Evolutionary conservation across 805 yeast species (phyloP), one percentile per base, ranked within the genome.

Genomic region (Kuraishia piskuri): DNA sequence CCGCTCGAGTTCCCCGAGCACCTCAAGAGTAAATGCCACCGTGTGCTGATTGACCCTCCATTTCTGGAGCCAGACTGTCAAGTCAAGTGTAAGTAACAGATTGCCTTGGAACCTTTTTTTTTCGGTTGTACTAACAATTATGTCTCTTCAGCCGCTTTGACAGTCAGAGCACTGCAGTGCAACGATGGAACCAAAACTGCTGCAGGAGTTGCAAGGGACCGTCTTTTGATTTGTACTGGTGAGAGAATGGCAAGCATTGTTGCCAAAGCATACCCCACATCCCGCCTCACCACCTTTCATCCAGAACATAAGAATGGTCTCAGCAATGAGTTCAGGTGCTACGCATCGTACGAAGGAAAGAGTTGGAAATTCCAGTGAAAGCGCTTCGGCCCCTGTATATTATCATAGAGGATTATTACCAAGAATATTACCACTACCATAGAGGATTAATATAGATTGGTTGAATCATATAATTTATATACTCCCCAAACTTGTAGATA

Each of bases 221-320:
- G 79, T 59, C 63, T 87, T 37, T 76, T 89, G n/a, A 78, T 87
- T 3, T 86, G 92, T 58, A 90, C 97, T 1, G 97, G 97, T 40
- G 96, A 90, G 69, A 77, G 96, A 66, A 90, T 91, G 91, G 73
- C 74, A 22, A 77, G 77, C 2, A 67, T 86, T n/a, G 80, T 90
- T 37, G 63, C 70, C 36, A 69, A 75, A 50, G 77, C 77, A 19
- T 90, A 89, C 61, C 88, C 90, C 4, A 87, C 77, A 48, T 75
- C 85, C 1, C 61, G 70, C 22, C 74, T 83, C 51, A 90, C 96
- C 0, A 71, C 76, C 37, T 90, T 86, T 64, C 64, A 68, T 46
- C 97, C 97, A 1, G 86, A 84, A 58, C 97, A 90, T 63, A 84
- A 83, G 54, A 87, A 88, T 61, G 96, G 96, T 0, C 74, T 90